phyloP scores from a whole-genome alignment of 208 protist genomes.

The Leptomonas pyrrhocoris region DNA sequence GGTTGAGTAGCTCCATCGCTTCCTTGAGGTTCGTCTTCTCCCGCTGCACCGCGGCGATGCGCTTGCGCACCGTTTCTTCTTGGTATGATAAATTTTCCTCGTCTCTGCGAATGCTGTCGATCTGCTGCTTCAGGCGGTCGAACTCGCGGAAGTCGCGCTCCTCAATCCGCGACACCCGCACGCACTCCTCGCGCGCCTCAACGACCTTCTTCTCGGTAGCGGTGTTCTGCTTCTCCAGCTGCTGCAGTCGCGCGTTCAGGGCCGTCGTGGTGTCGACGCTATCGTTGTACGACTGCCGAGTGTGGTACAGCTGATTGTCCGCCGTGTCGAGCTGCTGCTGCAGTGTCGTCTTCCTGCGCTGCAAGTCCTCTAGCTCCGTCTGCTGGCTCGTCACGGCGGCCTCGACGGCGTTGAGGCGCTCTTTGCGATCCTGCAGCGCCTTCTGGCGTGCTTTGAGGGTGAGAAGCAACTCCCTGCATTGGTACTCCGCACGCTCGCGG shows the following conservation, averaged over 20 bases:
- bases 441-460: conserved; percentile 73
- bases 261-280: conserved; percentile 88
- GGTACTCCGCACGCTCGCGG: conserved; percentile 90
- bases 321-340: conserved; percentile 91
- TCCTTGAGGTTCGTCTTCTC: conserved; percentile 70
- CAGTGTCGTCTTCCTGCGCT: conserved; percentile 55
- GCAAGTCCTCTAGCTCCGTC: conserved; percentile 67
- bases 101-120: conserved; percentile 78
- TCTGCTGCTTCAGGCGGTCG: conserved; percentile 80
- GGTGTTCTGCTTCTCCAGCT: conserved; percentile 72
- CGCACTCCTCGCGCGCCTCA: conserved; percentile 57
- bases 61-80: conserved; percentile 61
- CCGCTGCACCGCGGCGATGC: conserved; percentile 59
- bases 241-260: conserved; percentile 81
- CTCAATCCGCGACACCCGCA: conserved; percentile 64
- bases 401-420: conserved; percentile 33
- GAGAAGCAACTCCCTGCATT: conserved; percentile 84
- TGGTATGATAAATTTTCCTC: conserved; percentile 83
- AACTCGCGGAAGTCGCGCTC: conserved; percentile 85
- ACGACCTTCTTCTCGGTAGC: conserved; percentile 76
- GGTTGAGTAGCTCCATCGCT: conserved; percentile 62
- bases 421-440: conserved; percentile 55
- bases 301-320: conserved; percentile 87
- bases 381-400: conserved; percentile 44
- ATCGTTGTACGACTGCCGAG: conserved; percentile 91